Evolutionary conservation across 1,284 basidiomycete species (phyloP), one percentile per base, ranked within the genome.

Genomic region (Pseudozyma thailandica): DNA sequence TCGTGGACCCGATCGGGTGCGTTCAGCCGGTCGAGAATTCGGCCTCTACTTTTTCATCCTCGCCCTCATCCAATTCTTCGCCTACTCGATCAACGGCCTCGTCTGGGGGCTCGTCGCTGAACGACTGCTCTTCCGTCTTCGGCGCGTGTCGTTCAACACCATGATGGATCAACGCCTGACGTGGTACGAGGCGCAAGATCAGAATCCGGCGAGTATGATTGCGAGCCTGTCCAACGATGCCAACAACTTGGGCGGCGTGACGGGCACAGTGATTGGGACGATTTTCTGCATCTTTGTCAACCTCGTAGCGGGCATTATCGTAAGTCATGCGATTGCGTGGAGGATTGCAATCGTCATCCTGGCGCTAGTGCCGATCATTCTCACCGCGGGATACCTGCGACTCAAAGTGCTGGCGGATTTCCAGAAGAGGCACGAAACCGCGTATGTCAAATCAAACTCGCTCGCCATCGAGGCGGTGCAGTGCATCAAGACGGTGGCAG

Each of bases 231-330:
- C 63, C 31, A 66, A 74, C 31, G 78, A 79, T 43, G 72, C 72
- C 35, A 73, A 66, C 50, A 72, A 73, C 39, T 60, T 78, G 30
- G 75, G 72, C 28, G 75, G 75, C 1, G 69, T 79, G 10, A 78
- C 75, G 15, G 63, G 69, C 20, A 73, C 66, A 0, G 74, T 79
- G 28, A 76, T 78, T 23, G 75, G 78, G 1, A 76, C 76, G n/a
- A 74, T 79, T 15, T 74, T 75, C 20, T 72, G 76, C 57, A 75
- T 78, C 46, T 27, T 72, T n/a, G 64, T 78, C 64, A 79, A 79
- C 56, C 46, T 79, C 33, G 31, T 74, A 6, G 75, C 70, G 0
- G 77, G 77, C 12, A 72, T 77, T 30, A 64, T 59, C 1, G 62
- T 79, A 4, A 71, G 70, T 0, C 61, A 72, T 27, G 69, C 72